These are phyloP conservation scores for Penicillium psychrofluorescens DNA, from an alignment of 495 filamentous ascomycete species.

Conservation along the genomic window DNA sequence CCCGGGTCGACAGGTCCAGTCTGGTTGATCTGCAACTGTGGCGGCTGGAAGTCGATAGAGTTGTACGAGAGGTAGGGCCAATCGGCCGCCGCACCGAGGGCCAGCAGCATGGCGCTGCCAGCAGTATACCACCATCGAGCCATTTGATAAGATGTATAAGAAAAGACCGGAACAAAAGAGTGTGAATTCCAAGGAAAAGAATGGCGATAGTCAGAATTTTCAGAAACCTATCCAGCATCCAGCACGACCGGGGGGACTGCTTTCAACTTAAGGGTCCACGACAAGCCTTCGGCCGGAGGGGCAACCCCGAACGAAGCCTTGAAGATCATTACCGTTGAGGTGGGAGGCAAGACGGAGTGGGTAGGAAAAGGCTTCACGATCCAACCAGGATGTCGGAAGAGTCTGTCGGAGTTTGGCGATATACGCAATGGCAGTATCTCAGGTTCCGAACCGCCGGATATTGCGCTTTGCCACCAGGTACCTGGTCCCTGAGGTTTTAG, in stretches of 20 bases:
- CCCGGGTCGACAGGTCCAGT: slow-evolving; percentile 23
- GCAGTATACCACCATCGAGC: no score
- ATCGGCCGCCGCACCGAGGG: no score
- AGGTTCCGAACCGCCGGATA: no score
- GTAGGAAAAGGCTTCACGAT: no score
- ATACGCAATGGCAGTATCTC: no score
- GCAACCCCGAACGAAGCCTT: background rate
- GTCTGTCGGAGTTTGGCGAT: no score
- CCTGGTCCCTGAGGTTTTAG: no score
- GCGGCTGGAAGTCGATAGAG: slow-evolving; percentile 23
- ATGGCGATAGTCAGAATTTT: slow-evolving; percentile 4
- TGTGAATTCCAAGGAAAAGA: slow-evolving; percentile 2
- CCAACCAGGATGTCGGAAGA: no score
- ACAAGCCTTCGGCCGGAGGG: background rate
- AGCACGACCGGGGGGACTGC: no score
- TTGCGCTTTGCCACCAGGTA: no score
- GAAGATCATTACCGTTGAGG: slow-evolving; percentile 12
- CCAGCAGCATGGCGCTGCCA: no score
- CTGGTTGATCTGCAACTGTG: slow-evolving; percentile 21
- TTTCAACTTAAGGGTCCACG: background rate
- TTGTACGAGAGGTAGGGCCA: background rate
- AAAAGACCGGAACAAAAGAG: background rate
- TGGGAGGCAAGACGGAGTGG: no score
- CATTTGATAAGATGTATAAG: background rate
- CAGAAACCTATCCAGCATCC: background rate